phyloP scores from a whole-genome alignment of 1,284 basidiomycete species.

The Ustilago sp. region DNA sequence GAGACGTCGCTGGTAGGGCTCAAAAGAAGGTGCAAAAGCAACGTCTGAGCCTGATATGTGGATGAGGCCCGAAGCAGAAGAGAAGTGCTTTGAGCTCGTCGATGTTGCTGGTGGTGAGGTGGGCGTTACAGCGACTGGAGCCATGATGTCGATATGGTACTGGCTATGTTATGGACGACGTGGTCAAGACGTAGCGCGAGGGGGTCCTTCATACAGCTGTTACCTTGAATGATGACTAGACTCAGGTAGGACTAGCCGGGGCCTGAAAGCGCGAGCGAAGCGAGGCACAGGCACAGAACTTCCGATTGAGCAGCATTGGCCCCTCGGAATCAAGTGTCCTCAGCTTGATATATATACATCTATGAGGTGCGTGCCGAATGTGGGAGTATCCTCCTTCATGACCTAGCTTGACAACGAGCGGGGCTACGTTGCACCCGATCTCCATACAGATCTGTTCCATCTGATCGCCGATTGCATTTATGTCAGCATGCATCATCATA shows the following conservation, averaged over 20 bases:
- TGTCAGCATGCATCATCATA: too few species aligned
- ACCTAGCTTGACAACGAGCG: too few species aligned
- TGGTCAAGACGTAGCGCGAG: not conserved
- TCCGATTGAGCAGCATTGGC: not conserved
- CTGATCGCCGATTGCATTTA: too few species aligned
- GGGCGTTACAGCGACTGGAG: constrained; percentile 30
- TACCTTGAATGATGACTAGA: not conserved
- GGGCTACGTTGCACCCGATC: too few species aligned
- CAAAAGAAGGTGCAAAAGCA: constrained; percentile 14
- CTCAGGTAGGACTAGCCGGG: constrained; percentile 1
- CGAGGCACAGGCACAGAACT: not conserved
- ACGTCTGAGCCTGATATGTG: constrained; percentile 6
- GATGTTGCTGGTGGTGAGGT: not conserved
- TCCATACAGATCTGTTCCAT: too few species aligned
- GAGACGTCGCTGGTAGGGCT: constrained; percentile 38
- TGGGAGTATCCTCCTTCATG: too few species aligned
- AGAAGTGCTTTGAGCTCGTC: constrained; percentile 10
- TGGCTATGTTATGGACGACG: not conserved
- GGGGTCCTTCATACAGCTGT: not conserved
- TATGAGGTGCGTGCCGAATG: too few species aligned
- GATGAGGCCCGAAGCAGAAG: constrained; percentile 1
- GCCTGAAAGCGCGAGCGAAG: not conserved
- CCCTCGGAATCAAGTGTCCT: too few species aligned
- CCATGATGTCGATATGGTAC: constrained; percentile 11
- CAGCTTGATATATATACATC: too few species aligned